phyloP scores from a whole-genome alignment of 148 eudicot genomes.

The Chenopodium formosanum region DNA sequence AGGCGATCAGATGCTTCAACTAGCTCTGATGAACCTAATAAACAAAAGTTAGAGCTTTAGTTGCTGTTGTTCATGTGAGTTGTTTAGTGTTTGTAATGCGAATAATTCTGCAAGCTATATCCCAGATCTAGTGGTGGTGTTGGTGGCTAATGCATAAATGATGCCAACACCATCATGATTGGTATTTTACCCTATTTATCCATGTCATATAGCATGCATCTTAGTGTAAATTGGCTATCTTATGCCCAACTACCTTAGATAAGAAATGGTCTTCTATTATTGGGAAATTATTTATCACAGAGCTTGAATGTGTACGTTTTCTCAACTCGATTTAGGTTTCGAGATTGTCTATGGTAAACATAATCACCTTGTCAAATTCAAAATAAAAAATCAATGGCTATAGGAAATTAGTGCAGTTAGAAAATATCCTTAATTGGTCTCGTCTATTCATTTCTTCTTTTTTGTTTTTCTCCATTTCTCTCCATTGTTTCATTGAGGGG shows the following conservation, averaged over 20 bases:
- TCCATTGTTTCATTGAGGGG: too few species aligned
- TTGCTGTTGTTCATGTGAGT: constrained; percentile 19
- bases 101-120: constrained; percentile 11
- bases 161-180: constrained; percentile 19
- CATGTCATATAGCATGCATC: constrained; percentile 14
- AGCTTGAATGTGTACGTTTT: not conserved
- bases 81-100: constrained; percentile 26
- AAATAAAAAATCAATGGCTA: not conserved
- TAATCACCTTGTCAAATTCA: not conserved
- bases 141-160: constrained; percentile 13
- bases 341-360: not conserved
- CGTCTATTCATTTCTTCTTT: too few species aligned
- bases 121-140: constrained; percentile 18
- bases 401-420: not conserved
- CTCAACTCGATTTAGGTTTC: not conserved
- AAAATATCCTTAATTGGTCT: too few species aligned
- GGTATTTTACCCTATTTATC: constrained; percentile 10
- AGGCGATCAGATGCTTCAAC: constrained; percentile 67
- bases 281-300: not conserved
- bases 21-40: constrained; percentile 44
- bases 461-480: too few species aligned
- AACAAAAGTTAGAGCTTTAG: constrained; percentile 18
- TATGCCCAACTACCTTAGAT: constrained; percentile 9
- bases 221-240: constrained; percentile 9
- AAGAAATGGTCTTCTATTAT: not conserved